Evolutionary conservation across 805 yeast genomes (phyloP).

Genomic region (Clavispora phyllophila): DNA sequence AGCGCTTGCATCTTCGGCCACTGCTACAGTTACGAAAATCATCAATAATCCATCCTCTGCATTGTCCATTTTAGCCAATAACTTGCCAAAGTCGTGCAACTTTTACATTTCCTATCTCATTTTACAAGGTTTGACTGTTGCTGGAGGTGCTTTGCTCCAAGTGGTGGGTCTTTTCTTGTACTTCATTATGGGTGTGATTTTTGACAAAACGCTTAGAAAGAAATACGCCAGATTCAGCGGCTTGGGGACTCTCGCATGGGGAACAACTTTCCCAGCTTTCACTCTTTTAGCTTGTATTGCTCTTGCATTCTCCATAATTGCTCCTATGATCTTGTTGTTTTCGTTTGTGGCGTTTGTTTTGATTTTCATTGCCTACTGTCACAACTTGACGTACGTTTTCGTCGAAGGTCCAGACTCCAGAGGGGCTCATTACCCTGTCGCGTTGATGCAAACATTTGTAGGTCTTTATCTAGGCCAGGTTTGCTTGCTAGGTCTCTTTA

Average conservation of each 20-base stretch:
- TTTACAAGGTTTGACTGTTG: slow-evolving; percentile 61
- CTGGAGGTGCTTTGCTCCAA: slow-evolving; percentile 65
- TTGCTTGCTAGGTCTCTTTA: slow-evolving; percentile 80
- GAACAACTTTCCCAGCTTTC: slow-evolving; percentile 73
- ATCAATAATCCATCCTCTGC: slow-evolving; percentile 54
- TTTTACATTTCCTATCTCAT: slow-evolving; percentile 65
- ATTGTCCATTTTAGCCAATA: slow-evolving; percentile 55
- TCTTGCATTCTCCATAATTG: slow-evolving; percentile 63
- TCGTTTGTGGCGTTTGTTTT: slow-evolving; percentile 65
- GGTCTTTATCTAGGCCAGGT: slow-evolving; percentile 87
- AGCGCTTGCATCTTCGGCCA: slow-evolving; percentile 66
- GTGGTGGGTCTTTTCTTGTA: slow-evolving; percentile 53
- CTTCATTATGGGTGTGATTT: slow-evolving; percentile 50
- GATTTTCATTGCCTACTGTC: slow-evolving; percentile 70
- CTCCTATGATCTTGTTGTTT: slow-evolving; percentile 80
- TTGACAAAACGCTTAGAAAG: slow-evolving; percentile 65
- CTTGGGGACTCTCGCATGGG: slow-evolving; percentile 58
- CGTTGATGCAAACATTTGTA: slow-evolving; percentile 79
- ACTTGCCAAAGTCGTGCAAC: slow-evolving; percentile 69
- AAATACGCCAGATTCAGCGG: slow-evolving; percentile 56
- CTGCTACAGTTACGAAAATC: slow-evolving; percentile 61
- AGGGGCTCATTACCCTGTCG: slow-evolving; percentile 84
- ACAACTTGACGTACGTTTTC: slow-evolving; percentile 70
- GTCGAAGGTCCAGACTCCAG: slow-evolving; percentile 66
- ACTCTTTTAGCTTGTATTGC: slow-evolving; percentile 66